A percentile compares a stretch with the other conserved stretches of the same genome.
Evolutionary conservation across 345 rosid species (phyloP).

Genomic region (Excoecaria cochinchinensis): DNA sequence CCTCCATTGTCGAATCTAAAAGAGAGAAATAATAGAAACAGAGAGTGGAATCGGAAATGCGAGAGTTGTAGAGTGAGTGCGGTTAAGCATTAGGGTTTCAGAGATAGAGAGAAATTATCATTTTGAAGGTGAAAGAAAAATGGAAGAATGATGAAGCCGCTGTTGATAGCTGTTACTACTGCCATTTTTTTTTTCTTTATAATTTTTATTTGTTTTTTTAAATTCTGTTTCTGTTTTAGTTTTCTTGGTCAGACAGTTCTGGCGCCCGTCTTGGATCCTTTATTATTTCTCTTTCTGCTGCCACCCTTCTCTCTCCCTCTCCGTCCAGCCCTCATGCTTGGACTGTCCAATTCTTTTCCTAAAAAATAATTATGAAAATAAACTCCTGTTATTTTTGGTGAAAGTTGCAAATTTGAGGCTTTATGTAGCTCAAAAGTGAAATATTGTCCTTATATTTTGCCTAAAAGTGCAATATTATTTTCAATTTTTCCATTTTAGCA

Average conservation of each 20-base stretch:
- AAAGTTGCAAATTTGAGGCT: no score
- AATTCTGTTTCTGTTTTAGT: not conserved
- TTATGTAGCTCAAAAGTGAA: no score
- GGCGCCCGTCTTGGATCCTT: constrained; percentile 6
- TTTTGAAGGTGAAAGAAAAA: not conserved
- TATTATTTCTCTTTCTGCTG: not conserved
- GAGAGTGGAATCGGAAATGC: not conserved
- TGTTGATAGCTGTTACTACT: constrained; percentile 4
- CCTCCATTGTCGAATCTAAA: constrained; percentile 52
- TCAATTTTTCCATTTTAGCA: no score
- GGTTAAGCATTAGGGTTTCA: constrained; percentile 17
- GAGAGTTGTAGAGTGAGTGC: not conserved
- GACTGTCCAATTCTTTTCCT: no score
- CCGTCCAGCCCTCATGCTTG: not conserved
- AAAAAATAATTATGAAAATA: no score
- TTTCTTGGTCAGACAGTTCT: constrained; percentile 14
- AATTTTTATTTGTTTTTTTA: not conserved
- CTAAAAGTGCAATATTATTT: no score
- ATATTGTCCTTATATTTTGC: no score
- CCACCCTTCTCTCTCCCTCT: not conserved
- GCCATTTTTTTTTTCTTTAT: constrained; percentile 2
- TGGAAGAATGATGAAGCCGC: not conserved
- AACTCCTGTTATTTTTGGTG: no score
- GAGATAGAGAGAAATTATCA: not conserved
- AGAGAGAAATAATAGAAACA: not conserved